A percentile compares a stretch with the other conserved stretches of the same genome.
phyloP scores from a whole-genome alignment of 169 alveolate genomes.

The Plasmodium vivax region DNA sequence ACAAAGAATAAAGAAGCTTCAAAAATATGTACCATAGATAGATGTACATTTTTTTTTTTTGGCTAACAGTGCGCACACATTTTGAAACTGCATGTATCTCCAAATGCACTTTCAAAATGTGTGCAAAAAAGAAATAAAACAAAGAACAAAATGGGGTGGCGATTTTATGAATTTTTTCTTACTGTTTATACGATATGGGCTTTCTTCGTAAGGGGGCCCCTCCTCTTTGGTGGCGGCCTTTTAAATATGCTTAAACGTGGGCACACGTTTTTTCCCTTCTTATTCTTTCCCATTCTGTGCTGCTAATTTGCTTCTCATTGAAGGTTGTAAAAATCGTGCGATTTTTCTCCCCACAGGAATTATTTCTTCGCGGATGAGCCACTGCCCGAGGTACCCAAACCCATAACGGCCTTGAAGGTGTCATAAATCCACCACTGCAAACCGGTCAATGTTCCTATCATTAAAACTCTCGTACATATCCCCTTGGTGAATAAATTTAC shows the following conservation, averaged over 20 bases:
- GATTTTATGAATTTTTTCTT: neutral
- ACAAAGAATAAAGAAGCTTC: neutral
- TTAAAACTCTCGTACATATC: constrained; percentile 95
- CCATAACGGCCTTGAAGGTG: constrained; percentile 91
- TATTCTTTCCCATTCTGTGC: neutral
- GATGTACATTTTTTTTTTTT: neutral
- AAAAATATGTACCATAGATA: constrained; percentile 6
- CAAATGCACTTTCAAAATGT: neutral
- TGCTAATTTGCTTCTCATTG: neutral
- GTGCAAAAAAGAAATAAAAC: neutral
- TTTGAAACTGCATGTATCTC: neutral
- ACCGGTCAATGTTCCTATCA: constrained; percentile 99
- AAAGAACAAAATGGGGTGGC: neutral
- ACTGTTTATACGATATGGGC: neutral
- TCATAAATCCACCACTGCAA: constrained; percentile 99
- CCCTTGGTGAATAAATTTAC: constrained; percentile 89
- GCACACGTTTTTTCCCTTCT: neutral
- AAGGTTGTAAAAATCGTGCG: neutral
- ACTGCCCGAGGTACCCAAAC: constrained; percentile 86
- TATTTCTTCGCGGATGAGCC: constrained; percentile 60
- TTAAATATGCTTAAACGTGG: neutral
- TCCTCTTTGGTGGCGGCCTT: neutral
- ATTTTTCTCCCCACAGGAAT: neutral
- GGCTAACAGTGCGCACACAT: neutral
- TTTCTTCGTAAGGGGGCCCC: neutral